Percentiles rank a stretch among this genome's conserved stretches.
phyloP scores from a whole-genome alignment of 2,329 filamentous ascomycete genomes.

The Nemania serpens region DNA sequence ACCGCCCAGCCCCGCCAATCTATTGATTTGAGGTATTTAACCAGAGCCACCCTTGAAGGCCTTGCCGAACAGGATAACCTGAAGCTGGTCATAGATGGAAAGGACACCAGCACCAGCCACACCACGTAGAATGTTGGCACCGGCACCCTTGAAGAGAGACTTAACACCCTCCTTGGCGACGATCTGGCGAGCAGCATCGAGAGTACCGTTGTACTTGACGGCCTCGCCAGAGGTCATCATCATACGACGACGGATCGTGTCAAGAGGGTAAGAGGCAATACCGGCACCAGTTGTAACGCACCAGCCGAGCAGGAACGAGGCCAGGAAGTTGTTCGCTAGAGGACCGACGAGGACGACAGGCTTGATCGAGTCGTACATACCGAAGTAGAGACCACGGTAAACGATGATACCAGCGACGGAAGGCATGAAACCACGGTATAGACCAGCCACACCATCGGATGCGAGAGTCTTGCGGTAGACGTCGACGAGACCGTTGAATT shows the following conservation, averaged over 20 bases:
- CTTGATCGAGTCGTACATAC: conserved; percentile 99
- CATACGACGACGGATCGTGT: conserved; percentile 99
- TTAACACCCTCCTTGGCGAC: conserved; percentile 95
- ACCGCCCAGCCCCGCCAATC: conserved; percentile 44
- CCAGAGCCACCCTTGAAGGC: conserved; percentile 77
- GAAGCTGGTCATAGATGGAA: conserved; percentile 99
- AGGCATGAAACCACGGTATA: conserved; percentile 99
- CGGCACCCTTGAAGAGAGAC: conserved; percentile 99
- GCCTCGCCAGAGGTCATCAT: conserved; percentile 99
- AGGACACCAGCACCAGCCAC: conserved; percentile 99
- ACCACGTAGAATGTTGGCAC: conserved; percentile 99
- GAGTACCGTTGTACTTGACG: conserved; percentile 98
- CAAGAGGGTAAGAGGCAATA: conserved; percentile 99
- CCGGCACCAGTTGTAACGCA: conserved; percentile 99
- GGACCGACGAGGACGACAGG: conserved; percentile 89
- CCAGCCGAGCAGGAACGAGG: conserved; percentile 99
- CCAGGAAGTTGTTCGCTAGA: conserved; percentile 98
- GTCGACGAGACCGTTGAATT: conserved; percentile 99
- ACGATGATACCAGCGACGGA: conserved; percentile 99
- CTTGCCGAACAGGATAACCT: conserved; percentile 99
- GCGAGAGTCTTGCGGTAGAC: conserved; percentile 99
- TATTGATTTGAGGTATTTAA: conserved; percentile 51
- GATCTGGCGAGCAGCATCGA: conserved; percentile 96
- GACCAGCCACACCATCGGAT: conserved; percentile 97
- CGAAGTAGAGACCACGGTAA: conserved; percentile 99